Evolutionary conservation across 2,329 filamentous ascomycete genomes (phyloP), one percentile per base, ranked within the genome.

Genomic region (Metarhizium brunneum): DNA sequence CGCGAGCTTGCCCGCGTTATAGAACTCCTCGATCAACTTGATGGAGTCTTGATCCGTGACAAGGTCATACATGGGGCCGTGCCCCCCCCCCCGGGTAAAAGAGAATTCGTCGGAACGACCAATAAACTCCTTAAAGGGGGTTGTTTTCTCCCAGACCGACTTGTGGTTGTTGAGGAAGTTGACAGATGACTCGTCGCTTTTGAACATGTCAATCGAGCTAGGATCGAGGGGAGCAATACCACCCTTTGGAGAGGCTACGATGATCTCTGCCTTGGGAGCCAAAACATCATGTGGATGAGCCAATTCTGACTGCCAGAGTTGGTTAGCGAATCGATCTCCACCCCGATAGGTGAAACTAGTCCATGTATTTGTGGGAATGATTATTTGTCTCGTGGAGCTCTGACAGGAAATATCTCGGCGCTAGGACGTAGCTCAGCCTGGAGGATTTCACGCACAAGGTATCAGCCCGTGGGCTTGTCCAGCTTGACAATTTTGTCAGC

Each of bases 31-130:
- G 63, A 85, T 82, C 40, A 89, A 70, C 58, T 77, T 71, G 60
- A 83, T 79, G 30, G 80, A 84, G n/a, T 74, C 72, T 20, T 71
- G 59, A 64, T 86, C 79, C 56, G 72, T 71, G 54, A 77, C 78
- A 18, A 88, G 80, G 65, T 88, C 85, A 68, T 79, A 87, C 82
- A 88, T 85, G 63, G 85, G 80, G 57, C 79, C 80, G 71, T 83
- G 79, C 53, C 80, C 80, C 59, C 80, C 80, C 1, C 18, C 18
- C 18, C 18, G 79, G 79, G 69, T 74, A 80, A 68, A 81, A 80
- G 61, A 82, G 63, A 83, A 89, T 59, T 87, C 82, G 56, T 67
- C 69, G 0, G 80, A 76, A 57, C 76, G 77, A 38, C 81, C 80
- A 16, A 80, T 64, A 60, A 86, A 79, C 25, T 79, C 70, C 30